phyloP scores from a whole-genome alignment of 345 rosid species.

The Brassica carinata region DNA sequence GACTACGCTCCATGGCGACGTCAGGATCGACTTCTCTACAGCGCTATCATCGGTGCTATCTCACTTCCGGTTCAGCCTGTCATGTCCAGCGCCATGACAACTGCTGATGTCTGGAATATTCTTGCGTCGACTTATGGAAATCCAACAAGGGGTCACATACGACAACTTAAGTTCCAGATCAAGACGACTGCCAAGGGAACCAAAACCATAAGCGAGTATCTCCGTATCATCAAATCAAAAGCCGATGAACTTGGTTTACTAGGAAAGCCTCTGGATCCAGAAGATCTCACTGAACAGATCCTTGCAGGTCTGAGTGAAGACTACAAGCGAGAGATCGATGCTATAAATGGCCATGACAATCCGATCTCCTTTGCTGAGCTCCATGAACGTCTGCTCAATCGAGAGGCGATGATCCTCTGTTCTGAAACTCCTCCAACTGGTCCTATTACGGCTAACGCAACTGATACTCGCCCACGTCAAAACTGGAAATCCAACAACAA shows the following conservation, averaged over 20 bases:
- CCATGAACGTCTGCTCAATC: not conserved
- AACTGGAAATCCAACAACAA: not conserved
- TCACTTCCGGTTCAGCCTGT: not conserved
- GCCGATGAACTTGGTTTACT: not conserved
- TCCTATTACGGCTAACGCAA: not conserved
- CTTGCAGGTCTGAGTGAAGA: not conserved
- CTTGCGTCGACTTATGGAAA: not conserved
- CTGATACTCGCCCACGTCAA: not conserved
- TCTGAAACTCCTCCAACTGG: not conserved
- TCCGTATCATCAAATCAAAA: not conserved
- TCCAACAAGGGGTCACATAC: not conserved
- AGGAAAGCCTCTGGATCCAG: not conserved
- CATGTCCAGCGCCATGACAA: not conserved
- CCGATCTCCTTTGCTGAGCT: not conserved
- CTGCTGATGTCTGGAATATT: not conserved
- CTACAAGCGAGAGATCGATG: not conserved
- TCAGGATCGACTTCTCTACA: not conserved
- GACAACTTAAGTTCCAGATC: not conserved
- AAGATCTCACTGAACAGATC: not conserved
- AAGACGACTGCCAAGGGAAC: not conserved
- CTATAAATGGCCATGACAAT: not conserved
- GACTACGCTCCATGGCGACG: not conserved
- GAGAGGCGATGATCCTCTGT: not conserved
- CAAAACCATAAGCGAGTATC: not conserved
- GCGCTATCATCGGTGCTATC: not conserved